Evolutionary conservation across 83 land plant species (phyloP).

Genomic region (Picea abies): DNA sequence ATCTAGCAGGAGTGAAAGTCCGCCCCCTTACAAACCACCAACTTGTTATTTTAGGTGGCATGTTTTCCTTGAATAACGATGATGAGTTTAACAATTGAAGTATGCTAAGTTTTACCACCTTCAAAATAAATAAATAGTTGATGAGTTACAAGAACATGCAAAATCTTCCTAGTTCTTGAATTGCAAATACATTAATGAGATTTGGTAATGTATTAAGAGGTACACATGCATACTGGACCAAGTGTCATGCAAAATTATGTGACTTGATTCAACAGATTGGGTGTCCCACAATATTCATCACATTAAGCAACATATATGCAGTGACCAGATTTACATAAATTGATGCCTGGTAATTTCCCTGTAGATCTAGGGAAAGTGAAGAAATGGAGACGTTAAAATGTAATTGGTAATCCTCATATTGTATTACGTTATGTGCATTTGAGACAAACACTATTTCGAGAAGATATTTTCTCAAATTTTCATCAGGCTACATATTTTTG

Average conservation of each 20-base stretch:
- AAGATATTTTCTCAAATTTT: too few relatives aligned
- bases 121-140: too few relatives aligned
- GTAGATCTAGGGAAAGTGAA: background rate
- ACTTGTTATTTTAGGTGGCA: too few relatives aligned
- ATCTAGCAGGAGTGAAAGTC: too few relatives aligned
- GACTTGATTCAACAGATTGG: background rate
- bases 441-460: too few relatives aligned
- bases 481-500: too few relatives aligned
- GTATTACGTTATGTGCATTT: too few relatives aligned
- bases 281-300: background rate
- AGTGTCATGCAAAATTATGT: background rate
- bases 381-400: background rate
- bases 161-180: background rate
- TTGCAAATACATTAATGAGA: background rate
- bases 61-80: too few relatives aligned
- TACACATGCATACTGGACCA: background rate
- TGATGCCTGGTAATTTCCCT: background rate
- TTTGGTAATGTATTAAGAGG: background rate
- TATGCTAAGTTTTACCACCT: too few relatives aligned
- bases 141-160: background rate
- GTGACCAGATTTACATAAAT: background rate
- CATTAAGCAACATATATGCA: background rate
- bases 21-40: too few relatives aligned
- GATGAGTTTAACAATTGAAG: too few relatives aligned
- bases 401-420: too few relatives aligned